These are phyloP conservation scores for Mycena galopus DNA, from an alignment of 768 basidiomycete species.

Conservation along the genomic window DNA sequence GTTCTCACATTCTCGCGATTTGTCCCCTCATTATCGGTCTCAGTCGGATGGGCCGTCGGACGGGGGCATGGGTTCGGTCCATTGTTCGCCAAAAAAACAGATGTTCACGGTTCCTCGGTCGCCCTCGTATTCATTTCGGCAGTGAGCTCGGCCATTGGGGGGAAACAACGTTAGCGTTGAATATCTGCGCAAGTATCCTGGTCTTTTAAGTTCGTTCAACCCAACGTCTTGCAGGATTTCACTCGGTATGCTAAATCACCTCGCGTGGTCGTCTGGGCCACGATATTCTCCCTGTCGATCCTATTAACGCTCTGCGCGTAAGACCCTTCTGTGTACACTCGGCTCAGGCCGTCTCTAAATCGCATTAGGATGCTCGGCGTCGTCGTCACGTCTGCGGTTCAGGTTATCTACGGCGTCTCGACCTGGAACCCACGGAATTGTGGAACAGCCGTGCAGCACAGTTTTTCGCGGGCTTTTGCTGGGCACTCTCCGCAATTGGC, in stretches of 20 bases:
- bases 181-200: constrained; percentile 33
- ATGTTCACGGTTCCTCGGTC: constrained; percentile 21
- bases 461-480: constrained; percentile 65
- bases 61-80: constrained; percentile 38
- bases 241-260: constrained; percentile 40
- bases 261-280: constrained; percentile 36
- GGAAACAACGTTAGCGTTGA: constrained; percentile 38
- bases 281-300: constrained; percentile 34
- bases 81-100: constrained; percentile 31
- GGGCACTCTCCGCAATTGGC: constrained; percentile 32
- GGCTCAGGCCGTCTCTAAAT: neutral
- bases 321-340: neutral
- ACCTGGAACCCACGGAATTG: constrained; percentile 55
- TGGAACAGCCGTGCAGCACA: constrained; percentile 77
- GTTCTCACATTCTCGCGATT: neutral
- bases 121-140: constrained; percentile 35
- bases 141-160: constrained; percentile 38
- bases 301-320: constrained; percentile 38
- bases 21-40: neutral
- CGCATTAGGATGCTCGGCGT: constrained; percentile 57
- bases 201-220: neutral
- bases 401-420: constrained; percentile 63
- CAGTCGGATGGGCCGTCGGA: constrained; percentile 40
- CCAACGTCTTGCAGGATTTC: constrained; percentile 30
- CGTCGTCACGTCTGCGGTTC: constrained; percentile 72